Percentiles rank a stretch among this genome's conserved stretches.
These are phyloP conservation scores for Arachnomyces sp. DNA, from an alignment of 2,329 filamentous ascomycete species.

Conservation along the genomic window DNA sequence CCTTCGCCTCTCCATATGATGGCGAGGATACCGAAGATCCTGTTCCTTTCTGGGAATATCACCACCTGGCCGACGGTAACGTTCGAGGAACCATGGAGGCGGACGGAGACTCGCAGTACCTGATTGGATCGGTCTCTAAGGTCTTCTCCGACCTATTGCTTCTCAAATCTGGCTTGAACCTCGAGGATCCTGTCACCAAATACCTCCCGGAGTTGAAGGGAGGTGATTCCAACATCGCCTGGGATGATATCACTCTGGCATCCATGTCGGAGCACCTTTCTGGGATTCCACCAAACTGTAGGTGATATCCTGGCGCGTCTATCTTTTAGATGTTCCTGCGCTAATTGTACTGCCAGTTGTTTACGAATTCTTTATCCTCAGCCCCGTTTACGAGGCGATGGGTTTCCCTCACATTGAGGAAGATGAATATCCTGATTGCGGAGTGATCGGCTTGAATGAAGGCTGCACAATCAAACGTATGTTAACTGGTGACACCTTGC, in stretches of 20 bases:
- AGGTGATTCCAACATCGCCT: constrained; percentile 20
- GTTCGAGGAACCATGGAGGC: constrained; percentile 26
- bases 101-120: constrained; percentile 32
- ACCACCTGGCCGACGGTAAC: constrained; percentile 30
- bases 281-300: constrained; percentile 32
- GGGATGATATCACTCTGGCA: constrained; percentile 31
- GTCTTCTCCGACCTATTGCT: constrained; percentile 32
- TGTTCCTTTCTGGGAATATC: constrained; percentile 35
- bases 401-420: constrained; percentile 32
- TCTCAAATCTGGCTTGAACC: constrained; percentile 27
- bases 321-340: constrained; percentile 12
- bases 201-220: constrained; percentile 27
- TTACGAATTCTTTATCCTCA: constrained; percentile 32
- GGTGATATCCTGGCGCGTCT: constrained; percentile 5
- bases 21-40: constrained; percentile 7
- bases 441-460: constrained; percentile 28
- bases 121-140: constrained; percentile 36
- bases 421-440: constrained; percentile 30
- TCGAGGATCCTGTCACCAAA: constrained; percentile 26
- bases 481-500: not conserved
- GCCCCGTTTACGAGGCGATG: constrained; percentile 25
- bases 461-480: constrained; percentile 28
- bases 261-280: constrained; percentile 32
- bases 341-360: constrained; percentile 15
- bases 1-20: constrained; percentile 26